These are phyloP conservation scores for Biscutella laevigata DNA, from an alignment of 441 rosid species.

Conservation along the genomic window DNA sequence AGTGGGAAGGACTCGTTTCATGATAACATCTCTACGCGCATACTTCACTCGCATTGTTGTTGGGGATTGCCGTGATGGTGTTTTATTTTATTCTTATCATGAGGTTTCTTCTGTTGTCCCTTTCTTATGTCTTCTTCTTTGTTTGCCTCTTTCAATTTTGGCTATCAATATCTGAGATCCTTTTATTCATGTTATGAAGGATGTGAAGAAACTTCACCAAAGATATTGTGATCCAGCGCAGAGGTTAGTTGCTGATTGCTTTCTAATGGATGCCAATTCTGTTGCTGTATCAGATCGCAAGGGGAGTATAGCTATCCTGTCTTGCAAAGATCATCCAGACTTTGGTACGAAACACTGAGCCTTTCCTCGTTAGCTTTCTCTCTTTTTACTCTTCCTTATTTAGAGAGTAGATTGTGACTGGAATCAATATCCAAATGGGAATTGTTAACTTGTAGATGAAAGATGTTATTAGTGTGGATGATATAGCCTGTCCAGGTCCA, in stretches of 20 bases:
- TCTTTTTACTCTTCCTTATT: not conserved
- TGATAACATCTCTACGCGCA: constrained; percentile 67
- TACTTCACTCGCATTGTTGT: constrained; percentile 80
- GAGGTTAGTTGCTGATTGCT: constrained; percentile 92
- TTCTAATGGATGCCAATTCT: constrained; percentile 70
- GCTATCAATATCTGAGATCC: constrained; percentile 3
- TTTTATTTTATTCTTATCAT: constrained; percentile 75
- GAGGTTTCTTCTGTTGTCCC: constrained; percentile 50
- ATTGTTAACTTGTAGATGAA: no score
- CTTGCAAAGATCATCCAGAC: constrained; percentile 63
- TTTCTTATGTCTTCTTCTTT: constrained; percentile 5
- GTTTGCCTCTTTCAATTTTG: not conserved
- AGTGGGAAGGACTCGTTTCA: constrained; percentile 80
- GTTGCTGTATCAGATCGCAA: constrained; percentile 95
- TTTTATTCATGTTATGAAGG: constrained; percentile 37
- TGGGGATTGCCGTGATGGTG: constrained; percentile 98
- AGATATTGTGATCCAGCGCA: constrained; percentile 86
- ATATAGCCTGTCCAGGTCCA: not conserved
- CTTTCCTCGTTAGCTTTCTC: not conserved
- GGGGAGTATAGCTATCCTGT: constrained; percentile 85
- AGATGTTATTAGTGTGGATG: constrained; percentile 1
- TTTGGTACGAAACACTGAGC: constrained; percentile 32
- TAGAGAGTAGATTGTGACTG: not conserved
- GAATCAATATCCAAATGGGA: no score
- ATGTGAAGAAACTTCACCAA: constrained; percentile 77